Percentiles rank a stretch among this genome's conserved stretches.
Evolutionary conservation across 2,329 filamentous ascomycete species (phyloP).

Genomic region (Fusarium keratoplasticum): DNA sequence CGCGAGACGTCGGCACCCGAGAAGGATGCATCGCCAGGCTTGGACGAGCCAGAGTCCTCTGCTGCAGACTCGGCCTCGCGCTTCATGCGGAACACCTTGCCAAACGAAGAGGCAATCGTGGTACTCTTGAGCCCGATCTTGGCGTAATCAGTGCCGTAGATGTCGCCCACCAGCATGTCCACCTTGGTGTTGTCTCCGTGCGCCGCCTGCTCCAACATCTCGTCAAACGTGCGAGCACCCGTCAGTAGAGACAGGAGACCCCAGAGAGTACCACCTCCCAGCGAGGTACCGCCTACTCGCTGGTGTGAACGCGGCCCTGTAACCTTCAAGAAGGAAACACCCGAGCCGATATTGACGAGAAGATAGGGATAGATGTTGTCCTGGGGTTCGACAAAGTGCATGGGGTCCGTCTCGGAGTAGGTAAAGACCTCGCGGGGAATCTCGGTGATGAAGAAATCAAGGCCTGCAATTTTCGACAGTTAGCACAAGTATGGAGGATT

Average conservation of each 20-base stretch:
- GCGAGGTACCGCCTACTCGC: slow-evolving; percentile 92
- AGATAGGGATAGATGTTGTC: slow-evolving; percentile 93
- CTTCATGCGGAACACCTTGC: slow-evolving; percentile 96
- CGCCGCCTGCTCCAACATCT: slow-evolving; percentile 94
- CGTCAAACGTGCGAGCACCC: slow-evolving; percentile 94
- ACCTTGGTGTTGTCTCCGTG: slow-evolving; percentile 92
- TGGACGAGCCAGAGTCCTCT: slow-evolving; percentile 74
- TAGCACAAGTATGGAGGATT: slow-evolving; percentile 2
- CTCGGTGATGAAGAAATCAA: slow-evolving; percentile 99
- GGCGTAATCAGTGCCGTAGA: slow-evolving; percentile 94
- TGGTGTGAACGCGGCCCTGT: slow-evolving; percentile 87
- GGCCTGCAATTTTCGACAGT: slow-evolving; percentile 62
- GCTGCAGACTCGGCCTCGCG: slow-evolving; percentile 82
- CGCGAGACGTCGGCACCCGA: slow-evolving; percentile 87
- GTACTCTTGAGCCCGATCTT: slow-evolving; percentile 97
- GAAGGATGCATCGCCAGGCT: slow-evolving; percentile 65
- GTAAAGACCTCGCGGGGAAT: slow-evolving; percentile 98
- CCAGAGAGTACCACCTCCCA: slow-evolving; percentile 98
- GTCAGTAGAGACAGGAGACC: slow-evolving; percentile 91
- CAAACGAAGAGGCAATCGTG: slow-evolving; percentile 95
- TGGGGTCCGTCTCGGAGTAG: slow-evolving; percentile 89
- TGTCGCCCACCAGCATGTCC: slow-evolving; percentile 97
- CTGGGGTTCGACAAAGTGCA: slow-evolving; percentile 86
- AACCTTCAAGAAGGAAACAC: slow-evolving; percentile 97
- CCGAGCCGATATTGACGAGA: slow-evolving; percentile 97